Percentiles rank a stretch among this genome's conserved stretches.
Conservation (phyloP, 75 land plant genomes). For the Pinus tabuliformis region DNA sequence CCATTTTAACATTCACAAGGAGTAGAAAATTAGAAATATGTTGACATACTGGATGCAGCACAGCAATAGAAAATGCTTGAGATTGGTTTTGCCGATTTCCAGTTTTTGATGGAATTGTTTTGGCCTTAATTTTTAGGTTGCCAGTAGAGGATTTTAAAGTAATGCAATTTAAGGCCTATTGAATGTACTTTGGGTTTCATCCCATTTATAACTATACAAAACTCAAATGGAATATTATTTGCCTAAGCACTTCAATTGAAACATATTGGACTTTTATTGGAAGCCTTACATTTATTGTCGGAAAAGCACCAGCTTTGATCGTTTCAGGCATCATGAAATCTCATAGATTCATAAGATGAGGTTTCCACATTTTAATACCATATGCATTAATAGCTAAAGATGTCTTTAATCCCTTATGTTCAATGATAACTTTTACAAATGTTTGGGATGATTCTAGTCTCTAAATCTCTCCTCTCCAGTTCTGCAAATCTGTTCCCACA, state of each 20-base stretch:
- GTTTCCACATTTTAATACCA: background rate
- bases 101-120: background rate
- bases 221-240: background rate
- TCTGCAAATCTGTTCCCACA: too few relatives aligned
- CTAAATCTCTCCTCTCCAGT: too few relatives aligned
- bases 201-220: background rate
- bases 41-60: background rate
- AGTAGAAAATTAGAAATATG: too few relatives aligned
- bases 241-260: background rate
- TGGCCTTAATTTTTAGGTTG: background rate
- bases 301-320: background rate
- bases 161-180: background rate
- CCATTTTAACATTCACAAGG: too few relatives aligned
- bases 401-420: background rate
- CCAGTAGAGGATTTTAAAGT: background rate
- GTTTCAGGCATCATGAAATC: background rate
- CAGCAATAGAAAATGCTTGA: background rate
- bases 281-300: background rate
- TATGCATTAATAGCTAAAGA: background rate
- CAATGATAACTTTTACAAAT: background rate
- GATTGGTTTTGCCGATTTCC: background rate
- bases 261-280: background rate
- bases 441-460: background rate
- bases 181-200: background rate
- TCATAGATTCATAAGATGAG: background rate